These are phyloP conservation scores for Leccinum pellstonianum DNA, from an alignment of 768 basidiomycete genomes.

Conservation along the genomic window DNA sequence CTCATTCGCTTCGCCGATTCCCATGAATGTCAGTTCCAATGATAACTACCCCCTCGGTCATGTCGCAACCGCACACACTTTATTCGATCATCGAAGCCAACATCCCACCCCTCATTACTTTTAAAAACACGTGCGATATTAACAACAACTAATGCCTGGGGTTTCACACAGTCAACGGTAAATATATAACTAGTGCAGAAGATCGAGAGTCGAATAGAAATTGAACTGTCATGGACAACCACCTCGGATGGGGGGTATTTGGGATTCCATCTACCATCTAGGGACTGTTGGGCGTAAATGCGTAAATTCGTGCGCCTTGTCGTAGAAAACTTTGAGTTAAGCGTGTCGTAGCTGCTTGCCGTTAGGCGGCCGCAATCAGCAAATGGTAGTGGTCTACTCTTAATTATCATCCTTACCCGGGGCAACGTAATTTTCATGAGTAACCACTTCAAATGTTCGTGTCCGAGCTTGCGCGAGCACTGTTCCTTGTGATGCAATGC, in stretches of 20 bases:
- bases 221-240: conserved; percentile 16
- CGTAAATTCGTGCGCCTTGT: conserved; percentile 58
- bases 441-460: conserved; percentile 73
- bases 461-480: conserved; percentile 74
- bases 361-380: conserved; percentile 18
- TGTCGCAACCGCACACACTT: not conserved
- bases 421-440: conserved; percentile 71
- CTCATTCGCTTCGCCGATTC: conserved; percentile 6
- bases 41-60: not conserved
- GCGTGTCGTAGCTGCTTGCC: conserved; percentile 43
- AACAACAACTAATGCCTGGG: conserved; percentile 12
- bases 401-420: conserved; percentile 56
- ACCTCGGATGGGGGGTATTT: conserved; percentile 6
- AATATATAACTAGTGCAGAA: conserved; percentile 27
- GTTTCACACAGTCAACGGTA: conserved; percentile 21
- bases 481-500: conserved; percentile 56
- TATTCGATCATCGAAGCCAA: not conserved
- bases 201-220: conserved; percentile 26
- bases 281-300: conserved; percentile 41
- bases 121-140: conserved; percentile 21
- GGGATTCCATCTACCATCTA: conserved; percentile 30
- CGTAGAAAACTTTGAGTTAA: conserved; percentile 57
- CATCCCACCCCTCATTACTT: conserved; percentile 7
- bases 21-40: conserved; percentile 16
- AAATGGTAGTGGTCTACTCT: conserved; percentile 14